Evolutionary conservation across 257 asterid species (phyloP).

Genomic region (Solanum rostratum): DNA sequence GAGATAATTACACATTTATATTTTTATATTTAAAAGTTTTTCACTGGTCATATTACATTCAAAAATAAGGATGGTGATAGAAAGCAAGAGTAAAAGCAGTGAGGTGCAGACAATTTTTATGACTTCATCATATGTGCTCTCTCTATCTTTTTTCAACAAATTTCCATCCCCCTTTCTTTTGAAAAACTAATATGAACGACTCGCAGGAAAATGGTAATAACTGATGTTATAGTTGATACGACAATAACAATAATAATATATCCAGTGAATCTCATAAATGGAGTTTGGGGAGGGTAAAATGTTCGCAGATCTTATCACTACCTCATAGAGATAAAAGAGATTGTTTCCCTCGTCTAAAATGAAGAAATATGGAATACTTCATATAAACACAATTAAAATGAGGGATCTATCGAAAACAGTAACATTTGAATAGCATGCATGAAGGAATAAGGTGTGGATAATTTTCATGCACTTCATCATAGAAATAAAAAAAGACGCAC

Average conservation of each 20-base stretch:
- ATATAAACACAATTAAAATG: background rate
- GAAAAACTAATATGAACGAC: background rate
- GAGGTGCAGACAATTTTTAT: slow-evolving; percentile 25
- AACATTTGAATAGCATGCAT: slow-evolving; percentile 75
- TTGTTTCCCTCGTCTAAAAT: no score
- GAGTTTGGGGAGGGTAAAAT: no score
- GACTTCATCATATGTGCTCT: background rate
- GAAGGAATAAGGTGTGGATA: slow-evolving; percentile 39
- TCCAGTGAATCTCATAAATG: no score
- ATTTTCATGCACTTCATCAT: background rate
- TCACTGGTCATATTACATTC: background rate
- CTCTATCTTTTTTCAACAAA: background rate
- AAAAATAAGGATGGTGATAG: slow-evolving; percentile 43
- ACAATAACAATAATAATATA: no score
- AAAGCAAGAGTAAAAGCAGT: slow-evolving; percentile 55
- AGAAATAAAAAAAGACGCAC: background rate
- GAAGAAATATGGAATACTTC: background rate
- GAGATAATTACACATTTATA: background rate
- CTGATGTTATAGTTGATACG: no score
- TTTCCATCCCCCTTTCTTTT: background rate
- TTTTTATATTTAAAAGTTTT: background rate
- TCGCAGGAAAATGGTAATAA: background rate
- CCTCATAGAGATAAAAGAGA: no score
- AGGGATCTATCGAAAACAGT: slow-evolving; percentile 20
- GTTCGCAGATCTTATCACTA: no score